A percentile compares a stretch with the other conserved stretches of the same genome.
These are phyloP conservation scores for Phanerochaete sordida DNA, from an alignment of 768 basidiomycete genomes.

Conservation along the genomic window DNA sequence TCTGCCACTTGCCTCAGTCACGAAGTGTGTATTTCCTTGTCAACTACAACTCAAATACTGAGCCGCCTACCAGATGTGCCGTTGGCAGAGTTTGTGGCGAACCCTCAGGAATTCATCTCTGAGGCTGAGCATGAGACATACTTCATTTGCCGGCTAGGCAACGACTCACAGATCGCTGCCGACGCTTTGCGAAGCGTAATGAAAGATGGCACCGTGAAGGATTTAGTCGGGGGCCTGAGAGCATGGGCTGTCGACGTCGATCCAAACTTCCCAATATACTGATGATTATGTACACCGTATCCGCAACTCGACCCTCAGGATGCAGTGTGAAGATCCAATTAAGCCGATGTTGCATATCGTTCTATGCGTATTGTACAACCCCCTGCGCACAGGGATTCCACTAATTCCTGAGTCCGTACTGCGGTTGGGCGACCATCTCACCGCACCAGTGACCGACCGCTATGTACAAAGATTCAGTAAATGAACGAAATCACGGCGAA, in stretches of 20 bases:
- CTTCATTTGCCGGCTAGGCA: conserved; percentile 84
- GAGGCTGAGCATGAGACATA: conserved; percentile 32
- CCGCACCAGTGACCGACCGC: conserved; percentile 2
- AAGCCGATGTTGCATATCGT: neutral
- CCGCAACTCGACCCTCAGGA: neutral
- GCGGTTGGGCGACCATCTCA: neutral
- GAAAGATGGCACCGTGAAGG: conserved; percentile 40
- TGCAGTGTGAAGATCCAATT: neutral
- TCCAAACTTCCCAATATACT: conserved; percentile 78
- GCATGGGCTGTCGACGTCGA: conserved; percentile 81
- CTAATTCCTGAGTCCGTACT: neutral
- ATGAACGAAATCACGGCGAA: neutral
- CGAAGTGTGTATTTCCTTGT: conserved; percentile 48
- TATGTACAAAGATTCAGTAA: neutral
- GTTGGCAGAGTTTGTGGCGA: conserved; percentile 55
- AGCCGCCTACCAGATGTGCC: conserved; percentile 58
- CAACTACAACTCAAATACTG: neutral
- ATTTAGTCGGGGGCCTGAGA: conserved; percentile 78
- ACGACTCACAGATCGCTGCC: conserved; percentile 90
- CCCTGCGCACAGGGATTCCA: neutral
- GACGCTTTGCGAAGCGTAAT: conserved; percentile 46
- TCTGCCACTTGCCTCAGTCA: conserved; percentile 75
- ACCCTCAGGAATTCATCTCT: conserved; percentile 48
- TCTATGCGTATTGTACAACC: neutral
- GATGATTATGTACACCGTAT: neutral